phyloP scores from a whole-genome alignment of 306 rosid genomes.

The Hippophae rhamnoides region DNA sequence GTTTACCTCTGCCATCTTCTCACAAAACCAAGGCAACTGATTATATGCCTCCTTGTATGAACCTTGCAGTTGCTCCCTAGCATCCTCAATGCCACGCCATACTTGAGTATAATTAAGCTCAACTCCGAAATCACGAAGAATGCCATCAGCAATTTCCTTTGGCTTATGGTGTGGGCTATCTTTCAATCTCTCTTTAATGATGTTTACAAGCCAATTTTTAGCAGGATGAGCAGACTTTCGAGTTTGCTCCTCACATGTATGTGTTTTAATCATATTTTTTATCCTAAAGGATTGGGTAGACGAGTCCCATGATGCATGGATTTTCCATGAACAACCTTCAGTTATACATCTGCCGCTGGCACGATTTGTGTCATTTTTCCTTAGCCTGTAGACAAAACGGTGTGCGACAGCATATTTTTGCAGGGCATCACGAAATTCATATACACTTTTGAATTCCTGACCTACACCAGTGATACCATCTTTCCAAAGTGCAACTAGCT shows the following conservation, averaged over 20 bases:
- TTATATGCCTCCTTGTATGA: conserved; percentile 43
- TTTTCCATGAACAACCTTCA: conserved; percentile 45
- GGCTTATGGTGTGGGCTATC: conserved; percentile 43
- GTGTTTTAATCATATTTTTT: conserved; percentile 29
- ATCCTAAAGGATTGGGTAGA: conserved; percentile 30
- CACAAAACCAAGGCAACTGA: conserved; percentile 35
- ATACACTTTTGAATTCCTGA: conserved; percentile 40
- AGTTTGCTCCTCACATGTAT: conserved; percentile 37
- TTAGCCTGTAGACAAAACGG: conserved; percentile 38
- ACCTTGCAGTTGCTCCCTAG: conserved; percentile 39
- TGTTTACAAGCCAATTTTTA: conserved; percentile 42
- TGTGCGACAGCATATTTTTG: conserved; percentile 46
- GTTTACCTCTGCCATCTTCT: conserved; percentile 42
- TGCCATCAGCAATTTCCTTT: conserved; percentile 35
- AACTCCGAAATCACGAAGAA: conserved; percentile 40
- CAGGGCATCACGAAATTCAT: conserved; percentile 44
- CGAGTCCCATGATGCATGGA: conserved; percentile 51
- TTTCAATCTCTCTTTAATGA: conserved; percentile 35
- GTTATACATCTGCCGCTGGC: conserved; percentile 37
- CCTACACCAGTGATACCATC: conserved; percentile 36
- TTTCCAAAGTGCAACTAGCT: conserved; percentile 36
- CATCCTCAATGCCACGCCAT: conserved; percentile 46
- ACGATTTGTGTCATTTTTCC: conserved; percentile 41
- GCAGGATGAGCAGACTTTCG: conserved; percentile 40
- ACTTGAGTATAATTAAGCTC: conserved; percentile 44